Percentiles rank a stretch among this genome's conserved stretches.
phyloP scores from a whole-genome alignment of 495 filamentous ascomycete species.

The Echria macrotheca region DNA sequence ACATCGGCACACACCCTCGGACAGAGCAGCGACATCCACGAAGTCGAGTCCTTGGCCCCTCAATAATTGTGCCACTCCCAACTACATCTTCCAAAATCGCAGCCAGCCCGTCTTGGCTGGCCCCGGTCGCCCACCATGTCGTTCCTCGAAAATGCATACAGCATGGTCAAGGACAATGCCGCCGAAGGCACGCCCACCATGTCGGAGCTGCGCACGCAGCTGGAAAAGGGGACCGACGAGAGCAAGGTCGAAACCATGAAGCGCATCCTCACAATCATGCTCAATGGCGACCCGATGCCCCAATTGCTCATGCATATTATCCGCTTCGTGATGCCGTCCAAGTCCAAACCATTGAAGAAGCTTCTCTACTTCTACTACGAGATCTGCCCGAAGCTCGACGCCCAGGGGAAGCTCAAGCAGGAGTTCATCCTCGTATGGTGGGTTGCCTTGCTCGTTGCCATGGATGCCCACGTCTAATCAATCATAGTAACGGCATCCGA shows the following conservation, averaged over 20 bases:
- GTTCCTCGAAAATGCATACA: conserved; percentile 91
- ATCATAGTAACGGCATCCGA: conserved; percentile 83
- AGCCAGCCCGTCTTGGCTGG: conserved; percentile 6
- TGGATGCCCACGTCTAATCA: conserved; percentile 12
- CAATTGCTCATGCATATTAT: conserved; percentile 99
- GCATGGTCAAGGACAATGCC: conserved; percentile 91
- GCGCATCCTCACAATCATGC: conserved; percentile 91
- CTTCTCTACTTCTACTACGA: conserved; percentile 99
- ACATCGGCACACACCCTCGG: not conserved
- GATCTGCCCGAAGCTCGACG: conserved; percentile 93
- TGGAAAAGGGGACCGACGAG: conserved; percentile 97
- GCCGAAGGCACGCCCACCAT: conserved; percentile 77
- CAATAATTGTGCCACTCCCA: not conserved
- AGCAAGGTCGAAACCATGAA: conserved; percentile 98
- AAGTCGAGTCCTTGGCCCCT: conserved; percentile 6
- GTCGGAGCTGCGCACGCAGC: conserved; percentile 84
- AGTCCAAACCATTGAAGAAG: conserved; percentile 95
- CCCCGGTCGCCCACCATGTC: conserved; percentile 64
- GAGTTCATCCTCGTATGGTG: conserved; percentile 99
- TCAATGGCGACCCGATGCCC: conserved; percentile 96
- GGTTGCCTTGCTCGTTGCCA: conserved; percentile 23
- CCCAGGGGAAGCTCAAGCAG: conserved; percentile 89
- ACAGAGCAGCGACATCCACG: conserved; percentile 1
- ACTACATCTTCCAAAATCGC: conserved; percentile 7
- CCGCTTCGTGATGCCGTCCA: conserved; percentile 98